Evolutionary conservation across 2,329 filamentous ascomycete species (phyloP), one percentile per base, ranked within the genome.

Genomic region (Hypoxylon sp.): DNA sequence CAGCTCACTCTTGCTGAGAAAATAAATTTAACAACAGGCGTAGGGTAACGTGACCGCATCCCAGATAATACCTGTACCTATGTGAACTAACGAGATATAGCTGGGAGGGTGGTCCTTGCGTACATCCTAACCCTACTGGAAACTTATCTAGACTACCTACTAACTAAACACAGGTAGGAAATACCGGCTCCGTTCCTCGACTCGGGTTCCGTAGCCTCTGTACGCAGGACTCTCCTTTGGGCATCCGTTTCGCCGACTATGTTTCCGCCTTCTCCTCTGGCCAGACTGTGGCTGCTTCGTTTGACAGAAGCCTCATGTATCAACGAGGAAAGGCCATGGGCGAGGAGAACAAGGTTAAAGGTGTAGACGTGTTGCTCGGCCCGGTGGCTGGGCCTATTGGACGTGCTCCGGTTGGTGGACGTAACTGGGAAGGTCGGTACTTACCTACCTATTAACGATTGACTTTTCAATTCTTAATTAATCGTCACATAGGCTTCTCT

Each of bases 1-100:
- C 90, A 94, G 78, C 82, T 97, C 81, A 97, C 94, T 0, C 85
- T 97, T 37, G 78, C 90, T 10, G 95, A 98, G 80, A 98, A 97
- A 83, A 94, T 98, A 80, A 98, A 98, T 80, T 80, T 99, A 71
- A 98, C 95, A 2, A 98, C 95, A 0, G 95, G 95, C 79, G 88
- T 92, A 71, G 94, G 94, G 88, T 95, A 82, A 79, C 25, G 89
- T 82, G 20, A 1, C 3, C 6, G 3, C 13, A 22, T 49, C 31
- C 3, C 7, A 20, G 5, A 8, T 7, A 44, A 49, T 5, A 11
- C n/a, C 6, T 22, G 20, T 31, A 68, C 40, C 2, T 31, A 40
- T 64, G 22, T 35, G 7, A 44, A 6, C 46, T 66, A 31, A 48
- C 37, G 2, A 49, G 49, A 14, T 25, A 30, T 46, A 89, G 89